These are phyloP conservation scores for Casuarina cunninghamiana DNA, from an alignment of 306 rosid genomes.

Conservation along the genomic window DNA sequence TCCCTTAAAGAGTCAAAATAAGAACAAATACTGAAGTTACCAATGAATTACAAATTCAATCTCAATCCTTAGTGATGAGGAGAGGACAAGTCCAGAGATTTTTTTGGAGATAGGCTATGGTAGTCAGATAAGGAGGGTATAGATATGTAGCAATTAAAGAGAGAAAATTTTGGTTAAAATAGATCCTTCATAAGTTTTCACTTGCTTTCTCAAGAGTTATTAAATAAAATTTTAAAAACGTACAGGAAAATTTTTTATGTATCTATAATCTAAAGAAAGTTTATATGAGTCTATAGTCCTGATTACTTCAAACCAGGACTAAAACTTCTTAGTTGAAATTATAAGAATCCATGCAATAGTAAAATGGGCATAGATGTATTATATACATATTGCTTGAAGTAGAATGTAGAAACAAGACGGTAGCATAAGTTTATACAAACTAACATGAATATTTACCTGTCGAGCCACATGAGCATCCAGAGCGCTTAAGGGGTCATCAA, in stretches of 20 bases:
- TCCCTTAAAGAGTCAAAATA: too few relatives aligned
- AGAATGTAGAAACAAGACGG: neutral
- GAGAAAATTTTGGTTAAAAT: too few relatives aligned
- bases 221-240: too few relatives aligned
- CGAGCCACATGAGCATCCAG: slow-evolving; percentile 82
- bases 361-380: neutral
- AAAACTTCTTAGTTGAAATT: neutral
- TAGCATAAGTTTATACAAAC: neutral
- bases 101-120: too few relatives aligned
- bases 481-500: slow-evolving; percentile 96
- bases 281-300: neutral
- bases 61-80: neutral
- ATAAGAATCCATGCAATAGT: neutral
- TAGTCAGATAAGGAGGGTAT: too few relatives aligned
- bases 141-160: too few relatives aligned
- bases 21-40: too few relatives aligned
- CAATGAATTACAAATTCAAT: neutral
- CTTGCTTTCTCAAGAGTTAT: too few relatives aligned
- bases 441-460: slow-evolving; percentile 50
- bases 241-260: too few relatives aligned
- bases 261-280: neutral
- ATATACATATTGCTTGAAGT: neutral
- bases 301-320: neutral
- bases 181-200: too few relatives aligned
- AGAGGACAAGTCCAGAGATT: too few relatives aligned